These are phyloP conservation scores for Pythium phragmiticola DNA, from an alignment of 352 stramenopile species.

Conservation along the genomic window DNA sequence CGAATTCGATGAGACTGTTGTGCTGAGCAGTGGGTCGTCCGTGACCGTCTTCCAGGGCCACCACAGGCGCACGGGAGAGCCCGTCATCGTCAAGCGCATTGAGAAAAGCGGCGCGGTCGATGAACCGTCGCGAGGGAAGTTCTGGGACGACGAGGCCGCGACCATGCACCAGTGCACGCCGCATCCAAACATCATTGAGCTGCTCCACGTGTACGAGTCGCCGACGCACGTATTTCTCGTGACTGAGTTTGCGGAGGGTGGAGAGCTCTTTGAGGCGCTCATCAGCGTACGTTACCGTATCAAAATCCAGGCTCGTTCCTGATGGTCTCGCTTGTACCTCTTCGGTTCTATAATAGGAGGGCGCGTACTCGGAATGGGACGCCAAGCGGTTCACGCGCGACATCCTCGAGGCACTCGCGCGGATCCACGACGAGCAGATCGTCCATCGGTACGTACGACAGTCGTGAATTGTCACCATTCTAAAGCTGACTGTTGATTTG, in stretches of 20 bases:
- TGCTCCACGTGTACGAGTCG: slow-evolving; percentile 54
- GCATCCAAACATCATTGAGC: slow-evolving; percentile 58
- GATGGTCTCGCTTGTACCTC: neutral
- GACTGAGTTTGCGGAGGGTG: slow-evolving; percentile 55
- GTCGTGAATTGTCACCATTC: neutral
- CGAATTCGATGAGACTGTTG: slow-evolving; percentile 38
- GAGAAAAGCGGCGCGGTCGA: slow-evolving; percentile 31
- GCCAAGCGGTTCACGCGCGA: slow-evolving; percentile 46
- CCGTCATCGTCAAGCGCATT: slow-evolving; percentile 66
- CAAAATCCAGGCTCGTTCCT: neutral
- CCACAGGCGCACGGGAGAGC: slow-evolving; percentile 31
- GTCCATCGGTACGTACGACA: slow-evolving; percentile 46
- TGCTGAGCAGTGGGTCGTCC: slow-evolving; percentile 50
- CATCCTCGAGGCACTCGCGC: slow-evolving; percentile 55
- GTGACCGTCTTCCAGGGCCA: slow-evolving; percentile 49
- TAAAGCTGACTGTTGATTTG: too few relatives aligned
- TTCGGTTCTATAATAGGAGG: slow-evolving; percentile 32
- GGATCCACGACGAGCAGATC: slow-evolving; percentile 69
- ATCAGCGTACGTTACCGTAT: slow-evolving; percentile 33
- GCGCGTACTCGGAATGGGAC: slow-evolving; percentile 77
- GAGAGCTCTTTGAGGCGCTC: slow-evolving; percentile 70
- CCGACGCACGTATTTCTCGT: slow-evolving; percentile 51
- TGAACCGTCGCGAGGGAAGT: neutral
- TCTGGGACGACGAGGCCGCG: slow-evolving; percentile 51
- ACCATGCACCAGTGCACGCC: slow-evolving; percentile 45